Base-by-base conservation (phyloP, 371 early-diverging fungal species). In the Mortierella sp. region DNA sequence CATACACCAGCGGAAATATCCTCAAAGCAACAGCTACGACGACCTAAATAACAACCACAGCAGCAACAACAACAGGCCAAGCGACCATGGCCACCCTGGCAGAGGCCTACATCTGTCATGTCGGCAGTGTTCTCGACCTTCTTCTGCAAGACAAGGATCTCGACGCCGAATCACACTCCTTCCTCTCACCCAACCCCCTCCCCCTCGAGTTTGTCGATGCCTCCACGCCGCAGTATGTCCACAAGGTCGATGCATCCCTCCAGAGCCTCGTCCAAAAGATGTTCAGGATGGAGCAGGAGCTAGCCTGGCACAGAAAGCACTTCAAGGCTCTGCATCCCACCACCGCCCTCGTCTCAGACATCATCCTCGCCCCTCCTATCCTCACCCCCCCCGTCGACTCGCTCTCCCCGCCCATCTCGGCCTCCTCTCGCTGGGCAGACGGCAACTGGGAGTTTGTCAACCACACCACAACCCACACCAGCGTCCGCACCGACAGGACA, bases 301-400 rank as follows among this genome's bases (percentile, higher is more conserved):
- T 83, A 21, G 80, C 80, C 53, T 70, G 70, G 67, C 64, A 76
- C 44, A 40, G 74, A 40, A 44, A 67, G 24, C 72, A 72, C 28
- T 40, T 67, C 55, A 71, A 72, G 53, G 19, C 71, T 19, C 13
- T 61, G 26, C 53, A 51, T 2, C 64, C 64, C 6, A 5, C 37
- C 21, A 64, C 64, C 37, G 19, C 64, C 34, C 16, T 64, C 64
- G 37, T 37, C 37, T 9, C 64, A 64, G 64, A 64, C 64, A 64
- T 64, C 21, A 21, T 16, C 4, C 76, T 83, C 28, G 79, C 80
- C 9, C 69, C 83, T 19, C 83, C 83, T 26, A 83, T 83, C 74
- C 83, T 83, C 72, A 83, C 83, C 16, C 80, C 83, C 0, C 83
- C 83, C 34, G 83, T 83, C 26, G 80, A 83, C 67, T 76, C 83